Conservation (phyloP, 192 early-diverging fungal genomes). For the Coemansia sp. region DNA sequence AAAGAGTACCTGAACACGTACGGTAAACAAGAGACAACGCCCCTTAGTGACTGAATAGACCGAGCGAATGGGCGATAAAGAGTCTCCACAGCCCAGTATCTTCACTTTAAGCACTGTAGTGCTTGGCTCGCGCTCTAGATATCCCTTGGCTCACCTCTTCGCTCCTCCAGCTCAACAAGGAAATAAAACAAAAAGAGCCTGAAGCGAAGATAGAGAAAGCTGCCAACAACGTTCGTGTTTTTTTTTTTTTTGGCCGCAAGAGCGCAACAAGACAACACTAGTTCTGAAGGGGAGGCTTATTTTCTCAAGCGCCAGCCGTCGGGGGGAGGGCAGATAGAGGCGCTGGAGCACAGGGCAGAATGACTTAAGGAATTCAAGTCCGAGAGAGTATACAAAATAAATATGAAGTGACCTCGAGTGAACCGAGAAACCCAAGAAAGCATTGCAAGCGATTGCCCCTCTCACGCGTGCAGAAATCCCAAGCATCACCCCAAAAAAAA, state of each 20-base stretch:
- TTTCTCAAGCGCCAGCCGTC: constrained; percentile 7
- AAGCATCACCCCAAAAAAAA: neutral
- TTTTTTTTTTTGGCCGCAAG: neutral
- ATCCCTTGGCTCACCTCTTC: neutral
- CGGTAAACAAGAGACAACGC: neutral
- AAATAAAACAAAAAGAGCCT: neutral
- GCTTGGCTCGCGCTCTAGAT: neutral
- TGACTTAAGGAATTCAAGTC: neutral
- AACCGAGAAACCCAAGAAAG: neutral
- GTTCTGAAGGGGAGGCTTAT: neutral
- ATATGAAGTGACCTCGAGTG: neutral
- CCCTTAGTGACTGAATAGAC: neutral
- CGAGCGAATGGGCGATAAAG: neutral
- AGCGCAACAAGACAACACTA: neutral
- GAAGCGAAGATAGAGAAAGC: neutral
- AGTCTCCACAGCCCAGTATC: neutral
- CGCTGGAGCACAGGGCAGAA: neutral
- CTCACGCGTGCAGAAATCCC: neutral
- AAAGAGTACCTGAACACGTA: neutral
- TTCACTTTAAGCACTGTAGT: neutral
- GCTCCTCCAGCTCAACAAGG: neutral
- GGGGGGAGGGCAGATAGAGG: neutral
- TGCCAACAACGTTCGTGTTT: neutral
- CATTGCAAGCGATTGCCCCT: neutral
- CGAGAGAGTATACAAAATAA: neutral